A percentile compares a stretch with the other conserved stretches of the same genome.
Conservation (phyloP, 352 stramenopile species). For the Peronospora farinosa region DNA sequence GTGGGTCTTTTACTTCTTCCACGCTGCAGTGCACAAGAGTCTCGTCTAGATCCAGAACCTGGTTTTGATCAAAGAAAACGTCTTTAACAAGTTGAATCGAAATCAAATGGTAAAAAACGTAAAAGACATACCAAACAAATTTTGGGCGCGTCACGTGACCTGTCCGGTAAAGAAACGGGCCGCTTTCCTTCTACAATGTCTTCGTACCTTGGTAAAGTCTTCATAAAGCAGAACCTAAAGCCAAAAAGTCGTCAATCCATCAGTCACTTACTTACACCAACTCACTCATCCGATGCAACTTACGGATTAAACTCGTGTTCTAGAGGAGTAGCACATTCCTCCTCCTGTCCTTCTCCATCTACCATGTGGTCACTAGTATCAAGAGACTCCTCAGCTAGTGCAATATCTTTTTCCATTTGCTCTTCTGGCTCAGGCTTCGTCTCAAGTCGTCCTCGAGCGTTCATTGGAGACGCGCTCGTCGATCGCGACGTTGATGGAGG, state of each 20-base stretch:
- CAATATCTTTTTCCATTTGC: conserved; percentile 25
- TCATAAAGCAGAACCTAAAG: conserved; percentile 83
- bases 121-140: conserved; percentile 41
- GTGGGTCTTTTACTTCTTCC: conserved; percentile 89
- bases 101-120: not conserved
- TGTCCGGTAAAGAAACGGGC: conserved; percentile 48
- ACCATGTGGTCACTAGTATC: conserved; percentile 7
- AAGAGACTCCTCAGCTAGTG: conserved; percentile 15
- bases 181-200: conserved; percentile 52
- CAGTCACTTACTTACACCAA: not conserved
- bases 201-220: conserved; percentile 76
- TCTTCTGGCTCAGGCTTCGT: conserved; percentile 29
- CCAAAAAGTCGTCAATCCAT: not conserved
- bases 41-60: conserved; percentile 97
- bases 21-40: conserved; percentile 99
- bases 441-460: conserved; percentile 28
- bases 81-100: not conserved
- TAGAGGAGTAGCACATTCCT: conserved; percentile 25
- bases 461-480: conserved; percentile 31
- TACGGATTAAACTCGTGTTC: conserved; percentile 82
- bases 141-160: conserved; percentile 47
- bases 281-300: conserved; percentile 9
- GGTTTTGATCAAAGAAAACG: not conserved
- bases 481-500: conserved; percentile 38
- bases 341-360: conserved; percentile 32